Conservation (phyloP, 108 stramenopile species). For the Epithemia pelagica region DNA sequence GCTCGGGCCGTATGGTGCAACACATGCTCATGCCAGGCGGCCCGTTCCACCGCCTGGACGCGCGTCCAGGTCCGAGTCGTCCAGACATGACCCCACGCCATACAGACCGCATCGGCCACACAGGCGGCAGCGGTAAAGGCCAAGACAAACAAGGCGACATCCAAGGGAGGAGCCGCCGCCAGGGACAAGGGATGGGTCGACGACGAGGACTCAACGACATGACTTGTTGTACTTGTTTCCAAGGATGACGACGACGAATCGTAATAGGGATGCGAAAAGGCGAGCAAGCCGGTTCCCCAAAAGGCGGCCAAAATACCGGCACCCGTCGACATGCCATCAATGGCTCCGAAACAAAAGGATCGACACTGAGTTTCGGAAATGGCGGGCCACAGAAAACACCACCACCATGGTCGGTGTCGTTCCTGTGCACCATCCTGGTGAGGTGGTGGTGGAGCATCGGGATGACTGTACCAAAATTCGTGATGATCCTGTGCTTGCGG, state of each 20-base stretch:
- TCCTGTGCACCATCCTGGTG: background rate
- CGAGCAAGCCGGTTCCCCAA: constrained; percentile 45
- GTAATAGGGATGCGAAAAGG: constrained; percentile 7
- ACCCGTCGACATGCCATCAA: constrained; percentile 74
- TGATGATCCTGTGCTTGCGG: constrained; percentile 3
- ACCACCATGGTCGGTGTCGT: background rate
- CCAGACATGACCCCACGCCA: constrained; percentile 80
- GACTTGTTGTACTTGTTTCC: constrained; percentile 3
- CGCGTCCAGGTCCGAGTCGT: constrained; percentile 40
- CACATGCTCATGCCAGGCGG: constrained; percentile 29
- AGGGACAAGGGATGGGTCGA: background rate
- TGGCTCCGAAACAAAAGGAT: constrained; percentile 71
- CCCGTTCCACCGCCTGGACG: constrained; percentile 35
- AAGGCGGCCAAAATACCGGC: constrained; percentile 55
- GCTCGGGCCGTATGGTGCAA: constrained; percentile 34
- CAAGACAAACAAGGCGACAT: constrained; percentile 28
- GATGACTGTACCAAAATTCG: constrained; percentile 36
- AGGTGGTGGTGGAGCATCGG: constrained; percentile 3
- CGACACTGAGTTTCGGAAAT: constrained; percentile 27
- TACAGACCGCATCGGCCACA: constrained; percentile 59
- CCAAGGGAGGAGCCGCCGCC: background rate
- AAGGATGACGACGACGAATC: background rate
- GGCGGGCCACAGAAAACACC: background rate
- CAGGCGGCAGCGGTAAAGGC: constrained; percentile 52
- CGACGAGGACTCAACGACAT: background rate